Percentiles rank a stretch among this genome's conserved stretches.
Conservation (phyloP, 257 asterid species). For the Capsicum rhomboideum region DNA sequence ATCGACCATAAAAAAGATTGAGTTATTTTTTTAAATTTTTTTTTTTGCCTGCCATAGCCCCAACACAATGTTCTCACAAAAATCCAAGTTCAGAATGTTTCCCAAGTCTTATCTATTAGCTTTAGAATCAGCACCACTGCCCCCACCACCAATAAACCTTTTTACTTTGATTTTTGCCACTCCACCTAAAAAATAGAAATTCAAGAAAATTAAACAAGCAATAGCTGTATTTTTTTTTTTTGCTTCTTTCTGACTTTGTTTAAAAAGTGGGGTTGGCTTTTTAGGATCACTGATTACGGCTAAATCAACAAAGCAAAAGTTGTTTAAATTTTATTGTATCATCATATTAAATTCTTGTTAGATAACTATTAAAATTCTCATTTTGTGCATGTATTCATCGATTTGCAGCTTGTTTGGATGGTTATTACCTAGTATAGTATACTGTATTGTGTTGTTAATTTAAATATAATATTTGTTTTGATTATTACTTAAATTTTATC, state of each 20-base stretch:
- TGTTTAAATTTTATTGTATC: too few species aligned
- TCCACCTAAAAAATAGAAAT: too few species aligned
- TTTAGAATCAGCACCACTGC: constrained; percentile 54
- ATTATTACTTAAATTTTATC: too few species aligned
- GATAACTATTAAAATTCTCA: too few species aligned
- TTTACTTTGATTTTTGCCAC: not conserved
- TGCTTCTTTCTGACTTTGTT: constrained; percentile 8
- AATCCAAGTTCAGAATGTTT: constrained; percentile 58
- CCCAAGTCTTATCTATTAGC: constrained; percentile 25
- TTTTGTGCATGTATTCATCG: too few species aligned
- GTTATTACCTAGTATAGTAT: too few species aligned
- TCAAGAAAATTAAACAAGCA: not conserved
- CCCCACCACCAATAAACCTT: constrained; percentile 48
- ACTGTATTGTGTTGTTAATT: too few species aligned
- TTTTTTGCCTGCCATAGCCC: constrained; percentile 66
- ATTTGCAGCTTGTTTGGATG: too few species aligned
- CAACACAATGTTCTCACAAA: constrained; percentile 63
- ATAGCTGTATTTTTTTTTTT: constrained; percentile 2
- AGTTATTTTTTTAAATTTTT: constrained; percentile 25
- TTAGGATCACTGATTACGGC: too few species aligned
- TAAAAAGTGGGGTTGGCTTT: constrained; percentile 22
- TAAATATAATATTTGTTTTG: too few species aligned
- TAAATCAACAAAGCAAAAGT: too few species aligned
- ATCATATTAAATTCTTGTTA: too few species aligned
- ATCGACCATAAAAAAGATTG: constrained; percentile 31